Base-by-base conservation (phyloP, 1,139 yeast genomes). In the Kazachstania sp. region DNA sequence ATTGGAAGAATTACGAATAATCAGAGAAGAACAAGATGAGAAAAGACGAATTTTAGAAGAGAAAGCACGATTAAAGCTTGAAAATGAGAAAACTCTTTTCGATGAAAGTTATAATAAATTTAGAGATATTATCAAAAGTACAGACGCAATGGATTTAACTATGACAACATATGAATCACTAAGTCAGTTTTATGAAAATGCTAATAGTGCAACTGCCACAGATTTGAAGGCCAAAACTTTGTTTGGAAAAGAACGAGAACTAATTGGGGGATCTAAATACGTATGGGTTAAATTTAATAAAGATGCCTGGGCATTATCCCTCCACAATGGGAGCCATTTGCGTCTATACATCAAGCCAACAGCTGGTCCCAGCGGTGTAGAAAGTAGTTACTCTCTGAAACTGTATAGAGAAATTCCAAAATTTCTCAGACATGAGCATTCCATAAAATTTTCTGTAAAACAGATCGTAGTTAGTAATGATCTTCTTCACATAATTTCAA, bases 1-100 rank as follows among this genome's bases (percentile, higher is more conserved):
- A 0, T 54, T 68, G 39, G 53, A 56, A 12, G 67, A 67, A 16
- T 54, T 68, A 51, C 54, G 56, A 19, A 51, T 54, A 19, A 65
- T 70, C 12, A 59, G 68, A 30, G 50, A 57, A 18, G 58, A 61
- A 34, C 65, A 68, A 12, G 67, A 65, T 43, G 55, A 44, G 8
- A 45, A 35, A 34, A 16, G 41, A 39, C 30, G 44, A 38, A 29
- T 37, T 15, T 34, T 20, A 18, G 20, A 16, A 36, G 28, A 32
- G 43, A 16, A n/a, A 20, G 23, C 9, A 8, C 15, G 16, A 8
- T 19, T n/a, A 26, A 26, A 13, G 32, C 13, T 6, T 16, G 8
- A 16, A 19, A 18, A 29, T 30, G 29, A 45, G 35, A 40, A 43
- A 20, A 43, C 39, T 37, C 40, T 29, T 35, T 26, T 35, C 18